Evolutionary conservation across 2,329 filamentous ascomycete species (phyloP).

Genomic region (Sporothrix sp.): DNA sequence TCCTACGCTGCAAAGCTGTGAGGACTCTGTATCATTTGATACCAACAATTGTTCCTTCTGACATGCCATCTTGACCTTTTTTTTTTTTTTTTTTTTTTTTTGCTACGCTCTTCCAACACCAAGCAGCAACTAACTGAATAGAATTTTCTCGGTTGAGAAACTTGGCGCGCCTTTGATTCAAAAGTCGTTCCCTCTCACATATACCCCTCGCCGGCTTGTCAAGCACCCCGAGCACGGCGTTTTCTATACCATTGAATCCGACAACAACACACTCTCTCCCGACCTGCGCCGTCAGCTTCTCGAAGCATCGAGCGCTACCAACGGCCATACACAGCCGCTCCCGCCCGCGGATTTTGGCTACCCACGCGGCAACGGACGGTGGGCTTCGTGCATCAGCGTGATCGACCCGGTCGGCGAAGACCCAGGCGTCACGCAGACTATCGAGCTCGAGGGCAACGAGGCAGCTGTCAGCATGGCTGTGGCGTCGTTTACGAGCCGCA

Average conservation of each 20-base stretch:
- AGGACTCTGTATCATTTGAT: conserved; percentile 45
- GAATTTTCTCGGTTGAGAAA: conserved; percentile 87
- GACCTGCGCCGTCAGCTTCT: conserved; percentile 67
- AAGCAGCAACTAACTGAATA: conserved; percentile 29
- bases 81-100: conserved; percentile 1
- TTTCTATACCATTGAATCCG: conserved; percentile 90
- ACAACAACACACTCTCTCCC: conserved; percentile 81
- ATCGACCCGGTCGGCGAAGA: conserved; percentile 75
- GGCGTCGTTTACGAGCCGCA: conserved; percentile 79
- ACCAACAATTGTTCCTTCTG: conserved; percentile 98
- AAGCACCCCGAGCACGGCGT: conserved; percentile 80
- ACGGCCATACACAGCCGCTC: conserved; percentile 61
- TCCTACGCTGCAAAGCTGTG: conserved; percentile 46
- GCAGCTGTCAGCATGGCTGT: conserved; percentile 78
- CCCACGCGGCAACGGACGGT: conserved; percentile 70
- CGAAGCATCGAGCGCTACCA: conserved; percentile 58
- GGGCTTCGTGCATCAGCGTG: conserved; percentile 92
- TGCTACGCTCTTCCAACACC: not conserved
- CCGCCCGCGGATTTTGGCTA: conserved; percentile 83
- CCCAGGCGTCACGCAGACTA: conserved; percentile 56
- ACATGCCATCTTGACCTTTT: conserved; percentile 33
- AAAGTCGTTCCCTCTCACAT: conserved; percentile 74
- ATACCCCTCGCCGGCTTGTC: conserved; percentile 81
- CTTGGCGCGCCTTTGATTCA: conserved; percentile 78
- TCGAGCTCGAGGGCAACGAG: conserved; percentile 84